Evolutionary conservation across 1,284 basidiomycete species (phyloP).

Genomic region (Tylopilus sp.): DNA sequence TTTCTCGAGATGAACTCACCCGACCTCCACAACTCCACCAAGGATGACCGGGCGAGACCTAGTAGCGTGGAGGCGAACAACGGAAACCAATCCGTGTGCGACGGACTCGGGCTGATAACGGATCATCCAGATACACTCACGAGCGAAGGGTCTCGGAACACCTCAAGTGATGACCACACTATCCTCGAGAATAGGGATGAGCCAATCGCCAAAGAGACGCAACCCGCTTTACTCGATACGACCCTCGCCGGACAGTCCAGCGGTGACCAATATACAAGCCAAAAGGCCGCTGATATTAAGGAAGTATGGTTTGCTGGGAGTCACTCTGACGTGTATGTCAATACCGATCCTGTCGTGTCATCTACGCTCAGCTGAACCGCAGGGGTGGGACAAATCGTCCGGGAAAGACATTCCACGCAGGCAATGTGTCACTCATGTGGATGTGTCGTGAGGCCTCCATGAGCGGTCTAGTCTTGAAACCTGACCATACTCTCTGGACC

Average conservation of each 20-base stretch:
- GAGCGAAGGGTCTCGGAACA: conserved; percentile 2
- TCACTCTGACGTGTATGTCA: conserved; percentile 8
- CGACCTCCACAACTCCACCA: neutral
- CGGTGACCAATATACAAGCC: neutral
- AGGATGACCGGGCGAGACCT: neutral
- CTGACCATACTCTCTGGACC: conserved; percentile 3
- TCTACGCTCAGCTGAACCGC: neutral
- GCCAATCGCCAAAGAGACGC: neutral
- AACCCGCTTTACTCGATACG: neutral
- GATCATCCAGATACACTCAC: neutral
- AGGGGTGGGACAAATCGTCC: conserved; percentile 7
- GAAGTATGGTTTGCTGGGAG: conserved; percentile 9
- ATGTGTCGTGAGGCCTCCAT: conserved; percentile 4
- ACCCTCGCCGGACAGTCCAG: neutral
- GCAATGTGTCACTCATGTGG: conserved; percentile 9
- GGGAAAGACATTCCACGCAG: conserved; percentile 3
- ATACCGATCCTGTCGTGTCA: neutral
- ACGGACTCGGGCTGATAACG: neutral
- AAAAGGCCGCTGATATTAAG: conserved; percentile 1
- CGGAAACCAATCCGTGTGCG: neutral
- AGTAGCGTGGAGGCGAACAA: neutral
- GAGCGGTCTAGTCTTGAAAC: conserved; percentile 1
- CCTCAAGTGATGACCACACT: neutral
- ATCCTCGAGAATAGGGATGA: neutral
- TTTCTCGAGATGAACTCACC: conserved; percentile 9